Base-by-base conservation (phyloP, 176 grass and related monocot species). In the Cenchrus americanus region DNA sequence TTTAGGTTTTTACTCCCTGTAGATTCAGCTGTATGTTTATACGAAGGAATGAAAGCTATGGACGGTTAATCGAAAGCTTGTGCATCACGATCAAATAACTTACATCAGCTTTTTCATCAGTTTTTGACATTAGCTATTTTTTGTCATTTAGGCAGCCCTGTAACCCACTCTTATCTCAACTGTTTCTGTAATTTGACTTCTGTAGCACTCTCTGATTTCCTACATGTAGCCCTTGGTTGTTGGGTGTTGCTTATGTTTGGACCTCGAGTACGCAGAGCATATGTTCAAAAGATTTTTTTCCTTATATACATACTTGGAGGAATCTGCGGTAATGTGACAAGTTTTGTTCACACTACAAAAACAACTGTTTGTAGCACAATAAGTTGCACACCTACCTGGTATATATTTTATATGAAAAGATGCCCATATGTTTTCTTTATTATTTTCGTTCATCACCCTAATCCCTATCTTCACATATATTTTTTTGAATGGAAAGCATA, bases 281-380 rank as follows among this genome's bases (percentile, higher is more conserved):
- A 95, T 70, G 93, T 90, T 30, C 90, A 84, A 53, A 67, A 76
- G n/a, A 85, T 90, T 22, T 95, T 95, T 86, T 87, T 95, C 62
- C 86, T 95, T 34, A 90, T 95, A 62, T 95, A 95, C 82, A 55
- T 95, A 88, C 80, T 95, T 77, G 93, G 93, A 79, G 93, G 93
- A 76, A 82, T 95, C 82, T 90, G 87, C 27, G 93, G 93, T 68
- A 95, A 92, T 80, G 82, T 95, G 23, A 92, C 85, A 53, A 95
- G 93, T 81, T 92, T 88, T 84, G 61, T 90, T 82, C 93, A 95
- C 88, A 95, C 93, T 24, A 76, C 93, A 52, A 90, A 95, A 69
- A 75, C 90, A 69, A 95, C 93, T 22, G 90, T 95, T 82, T 95
- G 88, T 79, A 90, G 90, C 46, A 95, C 93, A 44, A 90, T 95